Conservation (phyloP, 148 eudicot species). For the Fagopyrum homotropicum region DNA sequence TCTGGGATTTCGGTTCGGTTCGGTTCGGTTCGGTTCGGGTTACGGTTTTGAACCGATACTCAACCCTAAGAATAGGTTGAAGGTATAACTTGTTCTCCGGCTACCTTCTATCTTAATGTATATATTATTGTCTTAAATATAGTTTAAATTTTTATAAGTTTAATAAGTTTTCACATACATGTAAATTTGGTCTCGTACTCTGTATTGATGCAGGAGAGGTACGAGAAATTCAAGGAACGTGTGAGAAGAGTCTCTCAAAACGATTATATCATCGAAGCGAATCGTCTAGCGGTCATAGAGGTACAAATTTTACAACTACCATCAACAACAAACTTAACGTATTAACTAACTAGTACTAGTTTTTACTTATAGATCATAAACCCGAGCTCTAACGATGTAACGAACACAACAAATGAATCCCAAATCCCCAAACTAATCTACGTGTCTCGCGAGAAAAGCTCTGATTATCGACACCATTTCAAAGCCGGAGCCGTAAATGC, state of each 20-base stretch:
- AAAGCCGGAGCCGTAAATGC: constrained; percentile 46
- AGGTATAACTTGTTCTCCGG: too few relatives aligned
- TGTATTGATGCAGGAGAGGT: constrained; percentile 22
- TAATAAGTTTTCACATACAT: too few relatives aligned
- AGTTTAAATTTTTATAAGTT: too few relatives aligned
- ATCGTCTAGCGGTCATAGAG: constrained; percentile 29
- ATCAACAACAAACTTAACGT: too few relatives aligned
- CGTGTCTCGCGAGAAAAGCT: constrained; percentile 37
- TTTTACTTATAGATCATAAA: constrained; percentile 35
- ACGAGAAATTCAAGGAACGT: constrained; percentile 34
- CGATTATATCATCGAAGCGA: constrained; percentile 20
- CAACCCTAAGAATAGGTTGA: too few relatives aligned
- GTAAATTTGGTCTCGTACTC: too few relatives aligned
- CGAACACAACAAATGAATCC: constrained; percentile 14
- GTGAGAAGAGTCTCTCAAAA: constrained; percentile 14
- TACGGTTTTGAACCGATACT: too few relatives aligned
- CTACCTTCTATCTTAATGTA: too few relatives aligned
- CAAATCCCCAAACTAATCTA: constrained; percentile 36
- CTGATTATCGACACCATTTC: constrained; percentile 28
- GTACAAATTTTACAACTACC: constrained; percentile 11
- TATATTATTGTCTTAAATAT: too few relatives aligned
- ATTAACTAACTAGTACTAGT: too few relatives aligned
- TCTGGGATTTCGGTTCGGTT: too few relatives aligned
- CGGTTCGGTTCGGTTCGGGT: too few relatives aligned
- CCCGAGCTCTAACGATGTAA: neutral